Conservation (phyloP, 352 stramenopile genomes). For the Globisporangium echinulatum region DNA sequence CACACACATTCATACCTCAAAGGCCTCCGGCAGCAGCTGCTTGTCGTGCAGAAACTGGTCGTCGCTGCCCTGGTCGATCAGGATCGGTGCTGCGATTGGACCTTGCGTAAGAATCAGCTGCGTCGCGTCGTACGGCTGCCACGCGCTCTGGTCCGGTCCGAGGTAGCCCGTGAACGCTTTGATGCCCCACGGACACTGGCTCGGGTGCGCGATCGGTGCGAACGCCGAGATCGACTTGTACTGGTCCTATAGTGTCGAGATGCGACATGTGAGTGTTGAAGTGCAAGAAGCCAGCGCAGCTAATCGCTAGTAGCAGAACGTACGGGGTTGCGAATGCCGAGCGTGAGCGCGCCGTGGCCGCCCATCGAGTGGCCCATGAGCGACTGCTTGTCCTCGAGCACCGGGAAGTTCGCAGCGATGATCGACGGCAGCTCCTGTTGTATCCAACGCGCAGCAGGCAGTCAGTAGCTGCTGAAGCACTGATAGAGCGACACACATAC, state of each 20-base stretch:
- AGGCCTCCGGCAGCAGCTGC: conserved; percentile 89
- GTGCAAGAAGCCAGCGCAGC: too few species aligned
- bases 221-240: conserved; percentile 95
- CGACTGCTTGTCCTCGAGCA: conserved; percentile 75
- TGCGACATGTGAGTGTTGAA: not conserved
- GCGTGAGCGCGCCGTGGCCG: conserved; percentile 94
- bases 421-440: conserved; percentile 89
- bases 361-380: conserved; percentile 98
- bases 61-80: conserved; percentile 88
- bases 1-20: conserved; percentile 35
- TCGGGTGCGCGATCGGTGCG: conserved; percentile 95
- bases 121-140: conserved; percentile 91
- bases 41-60: conserved; percentile 87
- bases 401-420: conserved; percentile 81
- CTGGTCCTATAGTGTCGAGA: conserved; percentile 27
- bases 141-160: conserved; percentile 81
- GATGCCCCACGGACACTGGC: conserved; percentile 95
- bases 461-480: not conserved
- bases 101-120: conserved; percentile 76
- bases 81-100: conserved; percentile 58
- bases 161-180: conserved; percentile 98
- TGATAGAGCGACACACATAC: not conserved
- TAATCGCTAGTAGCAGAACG: not conserved
- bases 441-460: not conserved
- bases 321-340: conserved; percentile 88